Evolutionary conservation across 495 filamentous ascomycete species (phyloP), one percentile per base, ranked within the genome.

Genomic region (Tuber aestivum): DNA sequence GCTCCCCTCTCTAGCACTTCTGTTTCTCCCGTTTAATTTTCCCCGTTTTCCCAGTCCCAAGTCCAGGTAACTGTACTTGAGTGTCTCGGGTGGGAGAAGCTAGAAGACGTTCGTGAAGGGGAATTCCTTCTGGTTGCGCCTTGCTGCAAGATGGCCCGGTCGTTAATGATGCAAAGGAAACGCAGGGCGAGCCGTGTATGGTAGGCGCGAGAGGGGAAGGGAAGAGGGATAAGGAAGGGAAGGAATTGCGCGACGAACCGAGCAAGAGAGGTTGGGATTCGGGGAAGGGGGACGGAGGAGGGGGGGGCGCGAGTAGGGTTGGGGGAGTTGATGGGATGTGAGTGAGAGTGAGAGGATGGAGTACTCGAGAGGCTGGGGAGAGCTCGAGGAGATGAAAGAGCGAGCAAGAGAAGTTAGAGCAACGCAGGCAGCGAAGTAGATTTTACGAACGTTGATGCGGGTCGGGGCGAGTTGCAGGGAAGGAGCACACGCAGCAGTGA

Each of bases 151-250:
- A 79, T 79, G 76, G 76, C 76, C 78, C 78, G 78, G 78, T 79
- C 78, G 78, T 79, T 79, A 80, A 83, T 80, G 76, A 78, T 79
- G 80, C 83, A 76, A 78, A 81, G 81, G 81, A 84, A 83, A 84
- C 83, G 78, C 80, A 81, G 82, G 79, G 82, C 80, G 70, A 79
- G 73, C 76, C 75, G 78, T 82, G 83, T 84, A 83, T 84, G 82
- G 84, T 81, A 82, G 82, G 81, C 81, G 78, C 78, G 78, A 77
- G 81, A 71, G 78, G 79, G 75, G 79, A 77, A 79, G 78, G 78
- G 73, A 72, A 76, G 79, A 76, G 75, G 73, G 70, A 78, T 75
- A 78, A 75, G 71, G 82, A 70, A 80, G 71, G 73, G 68, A 76
- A 77, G 78, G 79, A 81, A 81, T 81, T 81, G 79, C 79, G 77